Base-by-base conservation (phyloP, 345 rosid species). In the Euphorbia peplus region DNA sequence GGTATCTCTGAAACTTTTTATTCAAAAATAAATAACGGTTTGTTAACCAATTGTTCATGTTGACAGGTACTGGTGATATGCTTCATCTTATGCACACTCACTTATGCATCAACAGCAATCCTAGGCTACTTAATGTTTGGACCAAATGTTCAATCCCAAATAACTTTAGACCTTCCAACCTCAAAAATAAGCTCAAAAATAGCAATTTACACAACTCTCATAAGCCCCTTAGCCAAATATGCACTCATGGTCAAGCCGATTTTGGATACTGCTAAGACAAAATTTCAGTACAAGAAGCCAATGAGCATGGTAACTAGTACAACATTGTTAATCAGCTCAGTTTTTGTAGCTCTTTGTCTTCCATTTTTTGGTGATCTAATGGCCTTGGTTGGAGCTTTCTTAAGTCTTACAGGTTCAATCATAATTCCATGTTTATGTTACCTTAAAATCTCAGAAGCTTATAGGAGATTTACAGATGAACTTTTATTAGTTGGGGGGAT, bases 111-210 rank as follows among this genome's bases (percentile, higher is more conserved):
- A n/a, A 71, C 70, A 68, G 79, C 75, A 1, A 24, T 71, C n/a
- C 12, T 76, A 13, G 75, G 79, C 8, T 76, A 76, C 72, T 24
- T 42, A 5, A 71, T 71, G 79, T 76, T 66, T 1, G 79, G 79
- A 0, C n/a, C 72, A 13, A 37, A 59, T 11, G 75, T 76, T 26
- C 58, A 70, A 35, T 76, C 79, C 2, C 79, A 76, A 57, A 25
- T 76, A 50, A 76, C 79, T 6, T 26, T 76, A 29, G 53, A 76
- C 61, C 75, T 76, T 8, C 75, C 75, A 1, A 62, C 63, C 0
- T 15, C 22, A 5, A 76, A 66, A 64, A 51, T 70, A 35, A 66
- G 75, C 42, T 53, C 75, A 25, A 71, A 39, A 66, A 18, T 75
- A 8, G 71, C 75, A 16, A 76, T 67, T 15, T 76, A 70, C 44